Conservation (phyloP, 2,329 filamentous ascomycete genomes). For the Rhynchosporium agropyri region DNA sequence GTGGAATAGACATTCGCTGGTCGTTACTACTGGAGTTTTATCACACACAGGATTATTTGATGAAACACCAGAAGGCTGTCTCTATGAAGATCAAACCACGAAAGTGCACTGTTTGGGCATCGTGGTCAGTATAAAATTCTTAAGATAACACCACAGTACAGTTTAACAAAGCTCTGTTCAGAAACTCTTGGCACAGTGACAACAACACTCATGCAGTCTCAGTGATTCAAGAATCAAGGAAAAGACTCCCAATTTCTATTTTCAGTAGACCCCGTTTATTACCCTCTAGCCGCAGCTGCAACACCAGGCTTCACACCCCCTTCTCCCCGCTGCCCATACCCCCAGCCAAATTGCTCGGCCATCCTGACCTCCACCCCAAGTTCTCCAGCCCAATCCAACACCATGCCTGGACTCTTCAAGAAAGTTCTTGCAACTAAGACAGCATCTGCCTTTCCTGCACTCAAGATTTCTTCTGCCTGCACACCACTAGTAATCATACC, state of each 20-base stretch:
- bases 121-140: no score
- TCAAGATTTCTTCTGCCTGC: slow-evolving; percentile 52
- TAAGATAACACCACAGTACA: no score
- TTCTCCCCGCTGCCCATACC: slow-evolving; percentile 44
- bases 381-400: slow-evolving; percentile 59
- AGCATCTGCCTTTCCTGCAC: slow-evolving; percentile 46
- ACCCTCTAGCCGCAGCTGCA: slow-evolving; percentile 7
- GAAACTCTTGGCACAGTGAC: not conserved
- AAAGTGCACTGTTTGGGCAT: no score
- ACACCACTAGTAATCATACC: slow-evolving; percentile 51
- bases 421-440: slow-evolving; percentile 56
- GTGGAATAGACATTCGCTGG: no score
- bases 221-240: no score
- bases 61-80: no score
- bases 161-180: no score
- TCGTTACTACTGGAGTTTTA: no score
- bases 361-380: slow-evolving; percentile 50
- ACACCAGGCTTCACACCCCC: slow-evolving; percentile 15
- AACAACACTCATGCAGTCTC: no score
- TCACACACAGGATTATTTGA: no score
- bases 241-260: not conserved
- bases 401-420: slow-evolving; percentile 60
- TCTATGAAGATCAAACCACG: no score
- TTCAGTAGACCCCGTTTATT: not conserved
- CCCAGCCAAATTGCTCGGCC: slow-evolving; percentile 60